A percentile compares a stretch with the other conserved stretches of the same genome.
These are phyloP conservation scores for Diaporthe ilicicola DNA, from an alignment of 2,329 filamentous ascomycete species.

Conservation along the genomic window DNA sequence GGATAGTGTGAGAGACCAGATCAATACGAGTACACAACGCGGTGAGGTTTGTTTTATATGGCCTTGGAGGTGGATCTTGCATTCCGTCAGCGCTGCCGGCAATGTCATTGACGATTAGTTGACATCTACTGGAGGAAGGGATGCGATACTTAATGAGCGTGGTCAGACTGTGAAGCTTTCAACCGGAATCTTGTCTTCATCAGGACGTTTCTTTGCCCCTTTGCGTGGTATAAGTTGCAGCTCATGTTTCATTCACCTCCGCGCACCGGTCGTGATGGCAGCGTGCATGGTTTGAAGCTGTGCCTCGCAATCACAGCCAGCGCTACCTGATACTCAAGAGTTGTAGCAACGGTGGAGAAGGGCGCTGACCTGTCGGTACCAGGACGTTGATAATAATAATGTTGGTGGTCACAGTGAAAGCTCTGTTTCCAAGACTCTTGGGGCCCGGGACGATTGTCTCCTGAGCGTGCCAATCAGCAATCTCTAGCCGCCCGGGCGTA, in stretches of 20 bases:
- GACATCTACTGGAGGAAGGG: neutral
- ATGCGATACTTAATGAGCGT: neutral
- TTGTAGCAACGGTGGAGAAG: neutral
- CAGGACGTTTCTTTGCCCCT: neutral
- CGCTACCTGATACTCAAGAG: neutral
- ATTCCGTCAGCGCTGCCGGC: neutral
- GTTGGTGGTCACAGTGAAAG: neutral
- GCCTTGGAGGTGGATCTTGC: neutral
- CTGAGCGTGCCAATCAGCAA: conserved; percentile 7
- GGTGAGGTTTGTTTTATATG: neutral
- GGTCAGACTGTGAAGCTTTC: neutral
- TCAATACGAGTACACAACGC: neutral
- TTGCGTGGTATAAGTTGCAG: neutral
- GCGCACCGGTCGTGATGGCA: neutral
- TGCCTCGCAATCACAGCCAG: neutral
- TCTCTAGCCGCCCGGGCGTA: conserved; percentile 21
- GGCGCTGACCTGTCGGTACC: neutral
- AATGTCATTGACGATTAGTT: neutral
- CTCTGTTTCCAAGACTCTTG: neutral
- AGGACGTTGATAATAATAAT: too few relatives aligned
- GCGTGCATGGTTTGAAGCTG: neutral
- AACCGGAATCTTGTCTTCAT: too few relatives aligned
- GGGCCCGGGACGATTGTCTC: neutral
- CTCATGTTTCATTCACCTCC: neutral
- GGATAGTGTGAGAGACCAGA: neutral